These are phyloP conservation scores for Sporothrix brasiliensis DNA, from an alignment of 2,329 filamentous ascomycete species.

Conservation along the genomic window DNA sequence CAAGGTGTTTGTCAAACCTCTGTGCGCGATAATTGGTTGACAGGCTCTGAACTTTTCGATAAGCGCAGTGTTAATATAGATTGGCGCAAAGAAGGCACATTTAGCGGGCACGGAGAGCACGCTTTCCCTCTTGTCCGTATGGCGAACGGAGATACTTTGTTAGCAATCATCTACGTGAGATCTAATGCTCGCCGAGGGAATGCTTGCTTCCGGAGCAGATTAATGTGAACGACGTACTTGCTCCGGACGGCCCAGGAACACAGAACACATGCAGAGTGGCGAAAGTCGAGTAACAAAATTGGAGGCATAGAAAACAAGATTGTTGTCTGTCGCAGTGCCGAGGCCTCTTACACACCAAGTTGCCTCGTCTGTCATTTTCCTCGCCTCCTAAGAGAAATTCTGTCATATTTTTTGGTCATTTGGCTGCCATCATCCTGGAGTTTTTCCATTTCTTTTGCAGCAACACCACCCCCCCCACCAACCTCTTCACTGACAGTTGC, in stretches of 20 bases:
- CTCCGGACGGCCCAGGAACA: not conserved
- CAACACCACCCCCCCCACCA: not conserved
- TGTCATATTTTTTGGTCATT: not conserved
- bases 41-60: not conserved
- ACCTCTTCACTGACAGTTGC: not conserved
- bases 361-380: conserved; percentile 4
- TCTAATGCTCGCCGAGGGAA: no score
- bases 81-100: not conserved
- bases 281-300: not conserved
- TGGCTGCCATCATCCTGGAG: no score
- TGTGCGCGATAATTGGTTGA: not conserved
- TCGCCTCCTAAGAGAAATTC: not conserved
- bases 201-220: no score
- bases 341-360: not conserved
- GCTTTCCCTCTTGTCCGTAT: no score
- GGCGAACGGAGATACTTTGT: no score
- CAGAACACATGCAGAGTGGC: not conserved
- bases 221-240: no score
- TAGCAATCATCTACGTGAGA: no score
- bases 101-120: not conserved
- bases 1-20: no score
- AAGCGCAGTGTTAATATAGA: not conserved
- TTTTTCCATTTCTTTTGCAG: conserved; percentile 11
- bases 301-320: not conserved
- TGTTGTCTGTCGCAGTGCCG: not conserved